These are phyloP conservation scores for Phytophthora cryptogea DNA, from an alignment of 352 stramenopile genomes.

Conservation along the genomic window DNA sequence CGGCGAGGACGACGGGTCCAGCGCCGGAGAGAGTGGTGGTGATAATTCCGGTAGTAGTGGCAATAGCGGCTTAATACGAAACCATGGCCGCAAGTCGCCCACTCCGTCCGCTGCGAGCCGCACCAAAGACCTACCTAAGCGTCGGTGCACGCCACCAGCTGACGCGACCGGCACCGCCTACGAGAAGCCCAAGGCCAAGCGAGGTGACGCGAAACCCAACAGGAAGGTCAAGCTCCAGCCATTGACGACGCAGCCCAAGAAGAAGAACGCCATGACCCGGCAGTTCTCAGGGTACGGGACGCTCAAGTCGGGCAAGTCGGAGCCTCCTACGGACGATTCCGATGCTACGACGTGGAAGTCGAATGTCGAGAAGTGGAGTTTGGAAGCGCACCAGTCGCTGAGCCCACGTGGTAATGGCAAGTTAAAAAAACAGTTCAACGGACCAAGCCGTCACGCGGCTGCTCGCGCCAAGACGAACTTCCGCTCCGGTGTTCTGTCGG, in stretches of 20 bases:
- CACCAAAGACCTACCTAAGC: conserved; percentile 29
- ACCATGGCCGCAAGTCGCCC: conserved; percentile 13
- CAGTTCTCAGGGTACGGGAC: conserved; percentile 30
- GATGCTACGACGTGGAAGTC: conserved; percentile 44
- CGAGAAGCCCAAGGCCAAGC: conserved; percentile 19
- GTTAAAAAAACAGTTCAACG: conserved; percentile 33
- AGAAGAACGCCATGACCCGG: conserved; percentile 33
- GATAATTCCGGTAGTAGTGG: conserved; percentile 34
- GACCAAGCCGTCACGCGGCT: background rate
- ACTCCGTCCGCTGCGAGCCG: conserved; percentile 13
- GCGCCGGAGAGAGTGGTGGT: conserved; percentile 25
- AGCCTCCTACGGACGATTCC: conserved; percentile 11
- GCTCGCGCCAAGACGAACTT: conserved; percentile 12
- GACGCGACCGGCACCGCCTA: conserved; percentile 7
- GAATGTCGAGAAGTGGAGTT: conserved; percentile 48
- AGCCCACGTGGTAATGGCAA: conserved; percentile 40
- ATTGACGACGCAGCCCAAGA: conserved; percentile 14
- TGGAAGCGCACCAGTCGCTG: conserved; percentile 33
- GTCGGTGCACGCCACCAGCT: conserved; percentile 6
- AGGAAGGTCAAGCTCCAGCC: conserved; percentile 28
- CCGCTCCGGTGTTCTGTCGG: conserved; percentile 6
- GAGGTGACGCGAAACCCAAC: conserved; percentile 15
- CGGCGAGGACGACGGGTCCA: conserved; percentile 39
- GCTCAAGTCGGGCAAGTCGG: conserved; percentile 21
- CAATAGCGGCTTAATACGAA: conserved; percentile 46